These are phyloP conservation scores for Ceratocystis harringtonii DNA, from an alignment of 2,329 filamentous ascomycete genomes.

Conservation along the genomic window DNA sequence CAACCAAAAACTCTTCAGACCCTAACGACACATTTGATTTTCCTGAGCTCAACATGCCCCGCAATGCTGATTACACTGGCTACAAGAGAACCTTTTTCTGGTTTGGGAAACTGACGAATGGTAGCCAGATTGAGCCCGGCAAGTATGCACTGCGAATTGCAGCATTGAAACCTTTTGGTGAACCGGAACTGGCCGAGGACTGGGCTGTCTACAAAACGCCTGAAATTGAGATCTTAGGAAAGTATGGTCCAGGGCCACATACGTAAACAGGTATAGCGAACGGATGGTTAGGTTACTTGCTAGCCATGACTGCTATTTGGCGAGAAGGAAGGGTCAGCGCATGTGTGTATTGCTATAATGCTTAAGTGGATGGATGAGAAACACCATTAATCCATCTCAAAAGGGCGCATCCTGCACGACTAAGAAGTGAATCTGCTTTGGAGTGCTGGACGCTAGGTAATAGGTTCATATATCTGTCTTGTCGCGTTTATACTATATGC, in stretches of 20 bases:
- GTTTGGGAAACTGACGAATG: conserved; percentile 22
- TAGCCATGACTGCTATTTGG: not conserved
- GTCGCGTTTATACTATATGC: conserved; percentile 8
- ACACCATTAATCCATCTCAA: not conserved
- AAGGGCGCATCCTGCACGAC: too few species aligned
- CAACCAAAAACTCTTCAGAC: not conserved
- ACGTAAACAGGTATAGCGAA: not conserved
- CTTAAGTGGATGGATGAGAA: not conserved
- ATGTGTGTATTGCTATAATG: too few species aligned
- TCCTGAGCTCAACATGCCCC: conserved; percentile 12
- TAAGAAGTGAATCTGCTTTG: not conserved
- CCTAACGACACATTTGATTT: conserved; percentile 6
- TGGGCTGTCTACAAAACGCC: conserved; percentile 22
- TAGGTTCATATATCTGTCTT: not conserved
- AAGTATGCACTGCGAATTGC: conserved; percentile 22
- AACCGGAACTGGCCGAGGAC: conserved; percentile 16
- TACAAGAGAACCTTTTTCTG: conserved; percentile 18
- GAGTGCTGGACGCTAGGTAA: not conserved
- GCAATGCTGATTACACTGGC: conserved; percentile 27
- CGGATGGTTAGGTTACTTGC: not conserved
- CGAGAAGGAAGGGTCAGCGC: not conserved
- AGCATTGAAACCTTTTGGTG: conserved; percentile 22
- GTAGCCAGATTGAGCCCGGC: conserved; percentile 21
- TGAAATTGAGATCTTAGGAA: conserved; percentile 11
- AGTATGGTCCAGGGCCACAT: not conserved